These are phyloP conservation scores for Aegilops bicornis DNA, from an alignment of 176 grass and related monocot species.

Conservation along the genomic window DNA sequence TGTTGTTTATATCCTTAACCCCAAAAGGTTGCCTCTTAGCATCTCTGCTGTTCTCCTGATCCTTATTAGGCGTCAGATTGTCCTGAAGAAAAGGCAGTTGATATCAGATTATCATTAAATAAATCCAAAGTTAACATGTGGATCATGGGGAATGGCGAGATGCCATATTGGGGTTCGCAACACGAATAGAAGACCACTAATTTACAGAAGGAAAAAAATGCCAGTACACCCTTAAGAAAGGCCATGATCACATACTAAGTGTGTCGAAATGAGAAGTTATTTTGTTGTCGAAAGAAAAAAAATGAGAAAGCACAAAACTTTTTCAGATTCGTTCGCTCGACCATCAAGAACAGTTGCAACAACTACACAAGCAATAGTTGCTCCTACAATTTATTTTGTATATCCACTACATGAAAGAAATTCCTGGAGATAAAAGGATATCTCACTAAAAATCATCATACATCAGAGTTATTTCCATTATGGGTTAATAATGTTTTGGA, in stretches of 20 bases:
- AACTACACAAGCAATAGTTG: slow-evolving; percentile 92
- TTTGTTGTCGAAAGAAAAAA: no score
- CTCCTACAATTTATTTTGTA: slow-evolving; percentile 61
- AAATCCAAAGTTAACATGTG: not conserved
- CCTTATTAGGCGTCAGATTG: slow-evolving; percentile 54
- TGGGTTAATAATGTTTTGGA: not conserved
- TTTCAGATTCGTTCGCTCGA: slow-evolving; percentile 52
- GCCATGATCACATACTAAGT: not conserved
- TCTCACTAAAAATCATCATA: slow-evolving; percentile 6
- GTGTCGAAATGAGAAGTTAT: no score
- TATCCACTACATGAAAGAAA: not conserved
- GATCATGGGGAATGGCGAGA: not conserved
- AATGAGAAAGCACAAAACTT: no score
- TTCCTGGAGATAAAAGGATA: not conserved
- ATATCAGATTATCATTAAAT: slow-evolving; percentile 9
- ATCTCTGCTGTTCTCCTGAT: slow-evolving; percentile 54
- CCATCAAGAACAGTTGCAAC: slow-evolving; percentile 92
- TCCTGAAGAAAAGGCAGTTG: slow-evolving; percentile 42
- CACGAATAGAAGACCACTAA: no score
- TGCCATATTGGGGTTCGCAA: not conserved
- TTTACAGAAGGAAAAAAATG: not conserved
- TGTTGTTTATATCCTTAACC: slow-evolving; percentile 52
- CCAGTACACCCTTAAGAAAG: not conserved
- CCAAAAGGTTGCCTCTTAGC: slow-evolving; percentile 46
- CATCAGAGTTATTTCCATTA: not conserved